Base-by-base conservation (phyloP, 306 rosid genomes). In the Delonix regia region DNA sequence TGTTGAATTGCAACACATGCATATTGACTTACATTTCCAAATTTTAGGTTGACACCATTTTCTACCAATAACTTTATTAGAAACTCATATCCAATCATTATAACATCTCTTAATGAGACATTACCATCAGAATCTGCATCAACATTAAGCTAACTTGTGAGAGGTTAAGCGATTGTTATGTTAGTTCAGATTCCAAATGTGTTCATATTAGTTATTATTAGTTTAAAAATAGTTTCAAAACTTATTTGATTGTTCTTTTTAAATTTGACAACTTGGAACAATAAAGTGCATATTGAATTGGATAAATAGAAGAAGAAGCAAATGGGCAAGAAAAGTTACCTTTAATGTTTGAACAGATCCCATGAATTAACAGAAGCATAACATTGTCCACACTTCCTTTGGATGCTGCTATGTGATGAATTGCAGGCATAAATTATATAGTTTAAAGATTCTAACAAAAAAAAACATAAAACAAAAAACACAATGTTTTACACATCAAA, bases 51-150 rank as follows among this genome's bases (percentile, higher is more conserved):
- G 2, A 90, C 97, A 0, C 96, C 96, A 80, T 85, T 90, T 59
- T 90, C 94, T 38, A 47, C 14, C 21, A 94, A 79, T 13, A 89
- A 5, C 81, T 91, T 90, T 48, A 27, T 67, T 44, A 90, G 79
- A 14, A 85, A 15, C 38, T 87, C 91, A 56, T 92, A 91, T 34
- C 86, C 93, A 4, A 85, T 89, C 22, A 44, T 77, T 33, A 94
- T 81, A 14, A 97, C 94, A 34, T 94, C 97, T 96, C 97, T 92
- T 4, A 94, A 55, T 59, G 98, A 87, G 45, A 90, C 94, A 85
- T 28, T 87, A 25, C 94, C 97, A 6, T 90, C 96, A 0, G 89
- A 75, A 80, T 94, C 98, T 94, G 89, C 68, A 81, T 21, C 34
- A 13, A 42, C 0, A 33, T 6, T 4, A 36, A 51, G 66, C 65